Percentiles rank a stretch among this genome's conserved stretches.
phyloP scores from a whole-genome alignment of 495 filamentous ascomycete genomes.

The Hyaloscypha finlandica region DNA sequence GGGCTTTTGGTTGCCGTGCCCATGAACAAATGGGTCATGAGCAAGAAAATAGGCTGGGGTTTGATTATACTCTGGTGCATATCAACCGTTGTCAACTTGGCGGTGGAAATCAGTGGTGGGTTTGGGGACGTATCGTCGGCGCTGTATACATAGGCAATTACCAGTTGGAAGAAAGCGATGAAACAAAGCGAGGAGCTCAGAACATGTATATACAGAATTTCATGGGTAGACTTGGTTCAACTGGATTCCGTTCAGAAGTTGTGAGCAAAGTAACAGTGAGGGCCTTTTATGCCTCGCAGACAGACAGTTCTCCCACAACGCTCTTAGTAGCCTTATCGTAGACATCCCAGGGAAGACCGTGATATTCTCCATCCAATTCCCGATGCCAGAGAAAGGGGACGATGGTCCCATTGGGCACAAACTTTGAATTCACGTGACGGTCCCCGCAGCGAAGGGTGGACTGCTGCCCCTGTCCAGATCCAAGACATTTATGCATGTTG shows the following conservation, averaged over 20 bases:
- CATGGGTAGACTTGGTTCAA: background rate
- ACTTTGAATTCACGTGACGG: background rate
- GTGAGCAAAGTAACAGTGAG: too few relatives aligned
- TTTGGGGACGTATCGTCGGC: constrained; percentile 8
- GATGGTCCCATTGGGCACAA: too few relatives aligned
- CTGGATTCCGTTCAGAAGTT: too few relatives aligned
- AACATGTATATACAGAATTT: background rate
- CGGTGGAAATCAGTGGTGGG: constrained; percentile 70
- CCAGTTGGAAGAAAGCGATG: background rate
- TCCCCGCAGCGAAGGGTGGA: background rate
- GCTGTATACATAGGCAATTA: background rate
- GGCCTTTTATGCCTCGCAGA: too few relatives aligned
- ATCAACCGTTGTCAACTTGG: constrained; percentile 82
- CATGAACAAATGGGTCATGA: constrained; percentile 88
- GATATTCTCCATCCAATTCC: background rate
- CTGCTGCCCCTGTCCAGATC: background rate
- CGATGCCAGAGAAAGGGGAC: background rate
- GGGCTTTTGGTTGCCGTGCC: constrained; percentile 81
- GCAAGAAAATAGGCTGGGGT: constrained; percentile 76
- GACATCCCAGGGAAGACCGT: background rate
- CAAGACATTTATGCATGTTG: background rate
- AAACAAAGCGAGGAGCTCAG: background rate
- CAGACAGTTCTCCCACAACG: too few relatives aligned
- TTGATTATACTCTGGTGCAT: constrained; percentile 81
- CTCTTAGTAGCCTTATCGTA: background rate